These are phyloP conservation scores for Xylariaceae sp. DNA, from an alignment of 2,329 filamentous ascomycete genomes.

Conservation along the genomic window DNA sequence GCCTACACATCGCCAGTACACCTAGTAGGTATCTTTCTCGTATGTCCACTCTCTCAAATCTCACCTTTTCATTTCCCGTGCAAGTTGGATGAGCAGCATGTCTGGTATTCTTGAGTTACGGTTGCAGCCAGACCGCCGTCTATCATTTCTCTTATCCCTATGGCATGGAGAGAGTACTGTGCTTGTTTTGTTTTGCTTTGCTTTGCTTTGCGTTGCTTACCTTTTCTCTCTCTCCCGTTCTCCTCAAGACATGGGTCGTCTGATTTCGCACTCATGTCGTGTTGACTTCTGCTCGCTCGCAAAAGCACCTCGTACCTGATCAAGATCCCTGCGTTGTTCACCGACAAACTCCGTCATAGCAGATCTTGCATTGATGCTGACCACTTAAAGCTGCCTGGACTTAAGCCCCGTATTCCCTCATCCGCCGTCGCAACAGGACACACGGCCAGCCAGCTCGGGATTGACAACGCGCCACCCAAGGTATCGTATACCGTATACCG, in stretches of 20 bases:
- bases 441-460: constrained; percentile 10
- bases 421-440: constrained; percentile 8
- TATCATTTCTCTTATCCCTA: background rate
- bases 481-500: background rate
- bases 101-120: background rate
- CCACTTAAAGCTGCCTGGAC: constrained; percentile 14
- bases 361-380: constrained; percentile 12
- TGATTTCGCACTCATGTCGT: background rate
- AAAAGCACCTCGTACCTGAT: constrained; percentile 2
- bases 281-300: background rate
- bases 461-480: constrained; percentile 11
- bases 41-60: constrained; percentile 1
- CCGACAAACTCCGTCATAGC: constrained; percentile 6
- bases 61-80: constrained; percentile 1
- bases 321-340: constrained; percentile 1
- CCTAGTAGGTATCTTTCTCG: constrained; percentile 14
- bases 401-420: constrained; percentile 10
- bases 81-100: background rate
- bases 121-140: background rate
- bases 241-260: background rate
- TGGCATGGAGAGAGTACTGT: background rate
- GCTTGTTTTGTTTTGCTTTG: background rate
- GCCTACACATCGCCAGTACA: background rate
- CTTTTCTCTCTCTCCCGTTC: background rate
- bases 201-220: background rate